Percentiles rank a stretch among this genome's conserved stretches.
Conservation (phyloP, 2,329 filamentous ascomycete species). For the Penicillium sp. region DNA sequence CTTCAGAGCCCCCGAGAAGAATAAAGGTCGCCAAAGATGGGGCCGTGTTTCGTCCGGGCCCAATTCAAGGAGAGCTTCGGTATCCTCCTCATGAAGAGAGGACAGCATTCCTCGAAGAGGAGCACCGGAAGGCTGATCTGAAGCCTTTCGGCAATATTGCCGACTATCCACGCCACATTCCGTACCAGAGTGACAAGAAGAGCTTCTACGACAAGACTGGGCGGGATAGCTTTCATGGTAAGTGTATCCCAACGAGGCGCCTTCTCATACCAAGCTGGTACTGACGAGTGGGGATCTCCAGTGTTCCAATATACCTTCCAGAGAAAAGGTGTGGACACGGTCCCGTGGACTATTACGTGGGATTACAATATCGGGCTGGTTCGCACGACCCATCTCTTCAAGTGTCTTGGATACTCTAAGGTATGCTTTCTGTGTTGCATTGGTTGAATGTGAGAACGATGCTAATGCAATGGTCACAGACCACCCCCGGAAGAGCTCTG, state of each 20-base stretch:
- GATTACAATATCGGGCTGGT: constrained; percentile 95
- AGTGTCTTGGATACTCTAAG: constrained; percentile 84
- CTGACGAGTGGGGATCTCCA: constrained; percentile 13
- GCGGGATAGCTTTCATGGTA: constrained; percentile 85
- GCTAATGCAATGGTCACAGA: constrained; percentile 56
- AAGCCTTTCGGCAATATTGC: constrained; percentile 63
- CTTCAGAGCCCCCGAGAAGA: constrained; percentile 34
- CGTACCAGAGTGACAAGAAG: constrained; percentile 94
- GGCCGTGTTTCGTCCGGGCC: constrained; percentile 62
- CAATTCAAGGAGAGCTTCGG: constrained; percentile 67
- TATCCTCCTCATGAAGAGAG: constrained; percentile 73
- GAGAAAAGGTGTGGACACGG: constrained; percentile 63
- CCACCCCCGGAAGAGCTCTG: constrained; percentile 81
- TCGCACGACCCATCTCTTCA: constrained; percentile 92
- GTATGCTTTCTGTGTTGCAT: constrained; percentile 49
- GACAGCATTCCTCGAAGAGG: constrained; percentile 57
- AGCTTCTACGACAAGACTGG: constrained; percentile 84
- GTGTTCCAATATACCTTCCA: constrained; percentile 73
- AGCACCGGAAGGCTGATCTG: constrained; percentile 67
- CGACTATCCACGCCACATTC: constrained; percentile 73
- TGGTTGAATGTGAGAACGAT: not conserved
- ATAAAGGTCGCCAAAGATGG: constrained; percentile 68
- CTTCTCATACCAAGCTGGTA: not conserved
- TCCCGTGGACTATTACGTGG: constrained; percentile 83
- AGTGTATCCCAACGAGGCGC: not conserved